These are phyloP conservation scores for Rhodamnia argentea DNA, from an alignment of 345 rosid species.

Conservation along the genomic window DNA sequence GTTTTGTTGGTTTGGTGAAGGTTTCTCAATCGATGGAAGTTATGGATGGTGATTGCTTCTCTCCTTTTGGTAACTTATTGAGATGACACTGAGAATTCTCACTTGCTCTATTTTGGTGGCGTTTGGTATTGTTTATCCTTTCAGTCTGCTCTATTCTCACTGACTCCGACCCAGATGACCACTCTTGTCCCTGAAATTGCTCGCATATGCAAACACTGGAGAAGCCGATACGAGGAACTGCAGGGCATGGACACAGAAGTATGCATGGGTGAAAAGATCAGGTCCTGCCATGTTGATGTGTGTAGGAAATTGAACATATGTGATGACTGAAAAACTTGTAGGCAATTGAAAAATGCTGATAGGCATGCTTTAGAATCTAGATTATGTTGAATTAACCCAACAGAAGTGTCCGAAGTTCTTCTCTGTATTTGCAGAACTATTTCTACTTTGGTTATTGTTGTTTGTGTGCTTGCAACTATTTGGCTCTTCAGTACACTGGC, in stretches of 20 bases:
- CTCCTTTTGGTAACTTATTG: not conserved
- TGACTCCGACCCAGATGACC: constrained; percentile 9
- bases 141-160: constrained; percentile 9
- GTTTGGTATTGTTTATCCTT: not conserved
- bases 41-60: not conserved
- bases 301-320: not conserved
- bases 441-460: not conserved
- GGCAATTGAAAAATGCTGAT: not conserved
- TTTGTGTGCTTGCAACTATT: not conserved
- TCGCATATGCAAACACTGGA: constrained; percentile 1
- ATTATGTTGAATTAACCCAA: not conserved
- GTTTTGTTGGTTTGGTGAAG: not conserved
- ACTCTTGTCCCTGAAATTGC: constrained; percentile 7
- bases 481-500: not conserved
- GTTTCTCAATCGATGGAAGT: not conserved
- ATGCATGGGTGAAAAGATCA: constrained; percentile 1
- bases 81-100: not conserved
- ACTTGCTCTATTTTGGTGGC: not conserved
- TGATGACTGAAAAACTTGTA: not conserved
- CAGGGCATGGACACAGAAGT: constrained; percentile 7
- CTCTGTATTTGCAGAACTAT: not conserved
- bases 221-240: constrained; percentile 3
- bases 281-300: not conserved
- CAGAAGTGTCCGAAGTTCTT: not conserved
- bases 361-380: not conserved